Evolutionary conservation across 768 basidiomycete genomes (phyloP).

Genomic region (Candolleomyces aberdarensis): DNA sequence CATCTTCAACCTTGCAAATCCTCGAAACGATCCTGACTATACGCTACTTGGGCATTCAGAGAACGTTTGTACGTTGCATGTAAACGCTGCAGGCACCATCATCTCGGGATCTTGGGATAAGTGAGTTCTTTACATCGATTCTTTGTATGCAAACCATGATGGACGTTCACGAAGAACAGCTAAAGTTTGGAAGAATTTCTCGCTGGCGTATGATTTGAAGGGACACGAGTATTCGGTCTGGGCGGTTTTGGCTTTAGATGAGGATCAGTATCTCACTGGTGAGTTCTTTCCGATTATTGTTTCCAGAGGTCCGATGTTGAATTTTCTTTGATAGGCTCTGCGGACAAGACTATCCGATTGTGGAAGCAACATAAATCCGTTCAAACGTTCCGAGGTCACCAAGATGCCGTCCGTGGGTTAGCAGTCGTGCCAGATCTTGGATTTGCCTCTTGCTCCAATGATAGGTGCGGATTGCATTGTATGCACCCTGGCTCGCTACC

Average conservation of each 20-base stretch:
- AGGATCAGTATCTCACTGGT: slow-evolving; percentile 83
- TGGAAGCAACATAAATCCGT: slow-evolving; percentile 78
- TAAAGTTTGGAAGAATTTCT: slow-evolving; percentile 87
- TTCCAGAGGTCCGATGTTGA: background rate
- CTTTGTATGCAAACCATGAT: slow-evolving; percentile 6
- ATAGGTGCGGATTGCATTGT: slow-evolving; percentile 53
- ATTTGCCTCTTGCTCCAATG: slow-evolving; percentile 95
- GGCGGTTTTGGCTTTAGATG: slow-evolving; percentile 82
- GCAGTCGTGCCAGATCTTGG: slow-evolving; percentile 80
- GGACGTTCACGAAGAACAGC: slow-evolving; percentile 61
- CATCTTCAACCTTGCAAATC: slow-evolving; percentile 60
- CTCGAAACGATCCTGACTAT: slow-evolving; percentile 73
- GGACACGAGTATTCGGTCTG: slow-evolving; percentile 92
- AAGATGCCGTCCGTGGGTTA: slow-evolving; percentile 87
- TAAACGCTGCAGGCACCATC: slow-evolving; percentile 66
- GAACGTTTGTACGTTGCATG: slow-evolving; percentile 85
- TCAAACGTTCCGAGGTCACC: slow-evolving; percentile 81
- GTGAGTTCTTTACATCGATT: slow-evolving; percentile 41
- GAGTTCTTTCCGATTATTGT: slow-evolving; percentile 10
- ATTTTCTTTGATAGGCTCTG: slow-evolving; percentile 60
- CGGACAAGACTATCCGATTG: slow-evolving; percentile 90
- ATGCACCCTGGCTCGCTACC: background rate
- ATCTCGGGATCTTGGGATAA: slow-evolving; percentile 98
- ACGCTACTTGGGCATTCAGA: slow-evolving; percentile 85
- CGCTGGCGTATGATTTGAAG: slow-evolving; percentile 66